A percentile compares a stretch with the other conserved stretches of the same genome.
Evolutionary conservation across 805 yeast species (phyloP).

Genomic region (Lachancea dasiensis): DNA sequence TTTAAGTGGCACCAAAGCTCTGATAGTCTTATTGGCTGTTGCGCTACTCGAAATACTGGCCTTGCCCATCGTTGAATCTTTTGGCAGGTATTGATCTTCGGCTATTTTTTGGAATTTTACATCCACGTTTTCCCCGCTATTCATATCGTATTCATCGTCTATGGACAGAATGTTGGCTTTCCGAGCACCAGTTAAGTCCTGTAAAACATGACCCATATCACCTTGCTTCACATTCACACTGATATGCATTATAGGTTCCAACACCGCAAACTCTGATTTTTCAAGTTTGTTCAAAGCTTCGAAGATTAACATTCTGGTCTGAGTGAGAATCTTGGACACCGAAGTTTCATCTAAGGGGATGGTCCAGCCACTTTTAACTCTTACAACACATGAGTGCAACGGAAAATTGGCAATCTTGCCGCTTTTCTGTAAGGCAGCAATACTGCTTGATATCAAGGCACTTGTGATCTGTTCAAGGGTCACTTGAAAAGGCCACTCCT

Average conservation of each 20-base stretch:
- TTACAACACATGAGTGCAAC: conserved; percentile 53
- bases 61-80: conserved; percentile 50
- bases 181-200: conserved; percentile 74
- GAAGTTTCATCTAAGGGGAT: conserved; percentile 46
- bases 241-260: conserved; percentile 88
- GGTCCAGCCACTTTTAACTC: conserved; percentile 43
- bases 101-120: conserved; percentile 52
- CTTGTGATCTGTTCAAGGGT: conserved; percentile 47
- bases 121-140: conserved; percentile 29
- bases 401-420: conserved; percentile 46
- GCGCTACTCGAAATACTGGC: conserved; percentile 16
- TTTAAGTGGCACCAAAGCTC: conserved; percentile 78
- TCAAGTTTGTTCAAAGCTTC: conserved; percentile 31
- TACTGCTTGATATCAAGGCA: conserved; percentile 50
- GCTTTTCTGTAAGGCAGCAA: conserved; percentile 60
- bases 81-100: conserved; percentile 62
- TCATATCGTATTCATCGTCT: conserved; percentile 47
- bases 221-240: conserved; percentile 59
- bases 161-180: conserved; percentile 68
- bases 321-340: conserved; percentile 38
- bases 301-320: conserved; percentile 41
- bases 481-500: conserved; percentile 46
- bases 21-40: conserved; percentile 42
- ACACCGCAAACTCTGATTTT: conserved; percentile 40
- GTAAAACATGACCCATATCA: conserved; percentile 75